phyloP scores from a whole-genome alignment of 805 yeast species.

The Yarrowia keelungensis region DNA sequence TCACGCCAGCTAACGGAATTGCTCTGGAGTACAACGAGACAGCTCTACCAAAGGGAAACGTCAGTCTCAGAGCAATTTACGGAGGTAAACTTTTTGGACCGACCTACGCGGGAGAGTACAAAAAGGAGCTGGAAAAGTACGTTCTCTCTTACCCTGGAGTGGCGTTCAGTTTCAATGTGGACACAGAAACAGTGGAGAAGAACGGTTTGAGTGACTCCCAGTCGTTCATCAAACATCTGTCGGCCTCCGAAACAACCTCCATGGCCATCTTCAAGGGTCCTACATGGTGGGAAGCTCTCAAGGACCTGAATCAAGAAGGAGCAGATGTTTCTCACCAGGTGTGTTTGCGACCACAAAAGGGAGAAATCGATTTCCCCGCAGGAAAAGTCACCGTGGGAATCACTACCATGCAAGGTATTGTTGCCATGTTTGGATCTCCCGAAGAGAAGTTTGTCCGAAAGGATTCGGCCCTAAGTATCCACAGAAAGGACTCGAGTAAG shows the following conservation, averaged over 20 bases:
- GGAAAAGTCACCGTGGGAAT: constrained; percentile 7
- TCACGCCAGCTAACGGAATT: constrained; percentile 3
- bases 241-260: background rate
- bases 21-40: constrained; percentile 31
- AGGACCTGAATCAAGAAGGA: constrained; percentile 1
- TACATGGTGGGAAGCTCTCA: constrained; percentile 30
- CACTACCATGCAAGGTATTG: constrained; percentile 18
- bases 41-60: constrained; percentile 9
- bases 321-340: background rate
- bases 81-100: constrained; percentile 34
- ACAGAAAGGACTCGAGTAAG: constrained; percentile 3
- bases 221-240: constrained; percentile 29
- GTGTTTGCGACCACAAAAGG: background rate
- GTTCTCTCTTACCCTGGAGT: constrained; percentile 34
- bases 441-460: constrained; percentile 20
- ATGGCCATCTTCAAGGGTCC: constrained; percentile 35
- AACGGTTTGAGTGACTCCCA: constrained; percentile 11
- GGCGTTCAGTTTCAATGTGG: constrained; percentile 21
- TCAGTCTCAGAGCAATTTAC: constrained; percentile 29
- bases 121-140: constrained; percentile 12
- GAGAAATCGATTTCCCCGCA: background rate
- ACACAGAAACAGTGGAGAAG: background rate
- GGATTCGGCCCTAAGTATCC: constrained; percentile 24
- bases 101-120: constrained; percentile 23
- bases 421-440: constrained; percentile 28